Conservation (phyloP, 495 filamentous ascomycete genomes). For the Penicillium bovifimosum region DNA sequence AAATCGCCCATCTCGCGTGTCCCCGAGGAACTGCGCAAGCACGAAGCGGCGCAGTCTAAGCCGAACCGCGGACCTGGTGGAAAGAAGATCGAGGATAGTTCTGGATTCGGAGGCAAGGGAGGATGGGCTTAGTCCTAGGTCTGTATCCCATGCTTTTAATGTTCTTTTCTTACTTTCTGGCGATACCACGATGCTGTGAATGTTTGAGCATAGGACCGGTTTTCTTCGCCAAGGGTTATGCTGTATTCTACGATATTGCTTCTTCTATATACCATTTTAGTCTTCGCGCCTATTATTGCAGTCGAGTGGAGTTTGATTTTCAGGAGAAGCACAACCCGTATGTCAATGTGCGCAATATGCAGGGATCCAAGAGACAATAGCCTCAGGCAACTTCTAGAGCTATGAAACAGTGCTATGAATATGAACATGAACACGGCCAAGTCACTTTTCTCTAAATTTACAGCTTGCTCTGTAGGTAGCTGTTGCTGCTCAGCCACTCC, state of each 20-base stretch:
- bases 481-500: conserved; percentile 54
- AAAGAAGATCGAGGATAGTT: conserved; percentile 60
- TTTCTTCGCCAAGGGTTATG: no score
- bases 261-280: no score
- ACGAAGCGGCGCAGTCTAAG: conserved; percentile 91
- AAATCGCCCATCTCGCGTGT: conserved; percentile 88
- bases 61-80: conserved; percentile 48
- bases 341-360: not conserved
- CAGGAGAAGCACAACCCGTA: not conserved
- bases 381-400: not conserved
- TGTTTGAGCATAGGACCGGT: no score
- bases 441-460: conserved; percentile 10
- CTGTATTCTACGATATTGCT: no score
- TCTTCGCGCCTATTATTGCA: no score
- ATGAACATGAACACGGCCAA: not conserved
- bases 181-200: not conserved
- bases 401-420: not conserved
- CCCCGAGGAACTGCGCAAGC: conserved; percentile 88
- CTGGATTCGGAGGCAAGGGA: conserved; percentile 55
- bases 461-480: conserved; percentile 46
- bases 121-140: conserved; percentile 33
- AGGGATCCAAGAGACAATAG: not conserved
- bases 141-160: not conserved
- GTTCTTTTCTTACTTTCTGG: not conserved
- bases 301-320: conserved; percentile 2